phyloP scores from a whole-genome alignment of 1,284 basidiomycete genomes.

The Inonotus obliquus region DNA sequence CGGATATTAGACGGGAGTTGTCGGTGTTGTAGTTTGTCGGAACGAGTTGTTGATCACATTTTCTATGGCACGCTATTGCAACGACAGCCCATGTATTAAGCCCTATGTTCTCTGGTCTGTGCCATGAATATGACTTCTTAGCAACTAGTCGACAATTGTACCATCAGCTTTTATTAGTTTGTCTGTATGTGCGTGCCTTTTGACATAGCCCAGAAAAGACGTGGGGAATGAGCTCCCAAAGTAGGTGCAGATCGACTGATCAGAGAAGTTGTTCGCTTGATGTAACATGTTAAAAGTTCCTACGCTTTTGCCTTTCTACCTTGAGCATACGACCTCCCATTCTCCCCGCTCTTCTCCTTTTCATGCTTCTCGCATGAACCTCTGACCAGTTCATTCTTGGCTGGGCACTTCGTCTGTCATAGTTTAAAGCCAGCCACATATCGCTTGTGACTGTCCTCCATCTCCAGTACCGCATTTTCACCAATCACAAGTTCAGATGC shows the following conservation, averaged over 20 bases:
- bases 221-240: constrained; percentile 1
- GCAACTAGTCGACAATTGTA: neutral
- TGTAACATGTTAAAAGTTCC: neutral
- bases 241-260: neutral
- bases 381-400: neutral
- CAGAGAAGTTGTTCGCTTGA: neutral
- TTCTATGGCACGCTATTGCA: constrained; percentile 18
- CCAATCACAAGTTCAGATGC: neutral
- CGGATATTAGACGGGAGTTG: constrained; percentile 72
- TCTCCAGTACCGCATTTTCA: neutral
- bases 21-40: constrained; percentile 2
- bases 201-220: neutral
- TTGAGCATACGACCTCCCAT: neutral
- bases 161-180: neutral
- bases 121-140: constrained; percentile 18
- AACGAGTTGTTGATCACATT: constrained; percentile 9
- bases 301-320: neutral
- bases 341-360: neutral
- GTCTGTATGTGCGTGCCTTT: neutral
- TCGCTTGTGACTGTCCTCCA: neutral
- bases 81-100: constrained; percentile 19
- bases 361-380: neutral
- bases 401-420: neutral
- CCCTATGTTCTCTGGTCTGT: constrained; percentile 17
- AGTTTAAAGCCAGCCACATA: neutral